These are phyloP conservation scores for Colletotrichum australisinense DNA, from an alignment of 2,329 filamentous ascomycete genomes.

Conservation along the genomic window DNA sequence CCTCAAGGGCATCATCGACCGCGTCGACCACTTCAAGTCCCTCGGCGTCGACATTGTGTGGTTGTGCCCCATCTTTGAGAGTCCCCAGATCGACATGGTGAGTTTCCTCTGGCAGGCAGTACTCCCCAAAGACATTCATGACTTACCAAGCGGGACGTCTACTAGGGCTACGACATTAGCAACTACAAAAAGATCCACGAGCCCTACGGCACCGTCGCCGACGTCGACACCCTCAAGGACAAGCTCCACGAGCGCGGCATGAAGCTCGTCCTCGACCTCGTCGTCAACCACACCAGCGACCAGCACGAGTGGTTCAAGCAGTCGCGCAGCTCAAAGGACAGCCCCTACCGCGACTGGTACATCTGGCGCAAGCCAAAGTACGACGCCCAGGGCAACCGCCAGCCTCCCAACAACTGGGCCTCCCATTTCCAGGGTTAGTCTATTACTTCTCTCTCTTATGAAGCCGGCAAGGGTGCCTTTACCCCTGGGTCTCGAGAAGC, in stretches of 20 bases:
- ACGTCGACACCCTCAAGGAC: conserved; percentile 73
- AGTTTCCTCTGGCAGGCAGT: conserved; percentile 1
- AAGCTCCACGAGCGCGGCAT: conserved; percentile 72
- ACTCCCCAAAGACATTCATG: no score
- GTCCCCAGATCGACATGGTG: conserved; percentile 73
- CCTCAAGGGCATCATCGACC: conserved; percentile 67
- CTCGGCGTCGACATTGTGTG: conserved; percentile 70
- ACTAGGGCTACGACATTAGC: conserved; percentile 74
- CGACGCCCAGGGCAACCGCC: conserved; percentile 65
- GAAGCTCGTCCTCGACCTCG: conserved; percentile 78
- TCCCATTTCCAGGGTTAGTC: conserved; percentile 51
- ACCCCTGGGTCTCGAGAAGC: no score
- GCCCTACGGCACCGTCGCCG: conserved; percentile 74
- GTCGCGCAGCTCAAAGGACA: conserved; percentile 63
- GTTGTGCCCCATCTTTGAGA: conserved; percentile 60
- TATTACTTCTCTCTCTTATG: no score
- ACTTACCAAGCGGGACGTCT: not conserved
- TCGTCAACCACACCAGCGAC: conserved; percentile 76
- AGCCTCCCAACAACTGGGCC: conserved; percentile 71
- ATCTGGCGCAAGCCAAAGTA: conserved; percentile 72
- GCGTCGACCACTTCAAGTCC: conserved; percentile 65
- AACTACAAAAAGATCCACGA: conserved; percentile 76
- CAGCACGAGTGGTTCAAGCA: conserved; percentile 70
- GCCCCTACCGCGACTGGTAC: conserved; percentile 70
- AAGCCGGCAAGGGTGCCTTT: no score